phyloP scores from a whole-genome alignment of 441 rosid species.

The Theobroma grandiflorum region DNA sequence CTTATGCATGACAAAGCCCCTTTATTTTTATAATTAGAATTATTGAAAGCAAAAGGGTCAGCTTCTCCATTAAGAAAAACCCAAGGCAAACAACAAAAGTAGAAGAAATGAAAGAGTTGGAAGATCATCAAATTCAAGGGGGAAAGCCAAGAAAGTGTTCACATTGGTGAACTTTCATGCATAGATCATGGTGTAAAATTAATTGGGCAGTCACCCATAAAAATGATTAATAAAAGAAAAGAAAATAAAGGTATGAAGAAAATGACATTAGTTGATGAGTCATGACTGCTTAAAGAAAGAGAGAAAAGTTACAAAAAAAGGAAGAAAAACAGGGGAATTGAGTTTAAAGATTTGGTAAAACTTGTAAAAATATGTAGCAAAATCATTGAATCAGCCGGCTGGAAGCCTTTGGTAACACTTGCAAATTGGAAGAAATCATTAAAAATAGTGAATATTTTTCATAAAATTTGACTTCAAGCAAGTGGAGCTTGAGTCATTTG shows the following conservation, averaged over 20 bases:
- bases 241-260: neutral
- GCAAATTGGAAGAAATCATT: neutral
- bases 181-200: neutral
- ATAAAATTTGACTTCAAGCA: neutral
- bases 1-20: conserved; percentile 24
- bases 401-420: neutral
- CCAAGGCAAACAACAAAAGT: conserved; percentile 20
- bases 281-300: neutral
- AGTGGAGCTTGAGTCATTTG: neutral
- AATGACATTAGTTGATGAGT: neutral
- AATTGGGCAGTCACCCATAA: neutral
- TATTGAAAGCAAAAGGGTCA: conserved; percentile 30
- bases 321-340: neutral
- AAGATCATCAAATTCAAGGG: conserved; percentile 10
- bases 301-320: neutral
- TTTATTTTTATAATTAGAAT: conserved; percentile 9
- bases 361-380: neutral
- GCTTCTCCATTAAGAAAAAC: conserved; percentile 23
- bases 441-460: neutral
- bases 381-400: neutral
- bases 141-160: conserved; percentile 30
- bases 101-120: neutral
- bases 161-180: neutral
- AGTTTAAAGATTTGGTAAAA: neutral
- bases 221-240: neutral